Evolutionary conservation across 805 yeast genomes (phyloP), one percentile per base, ranked within the genome.

Genomic region (Sugiyamaella qingdaonensis): DNA sequence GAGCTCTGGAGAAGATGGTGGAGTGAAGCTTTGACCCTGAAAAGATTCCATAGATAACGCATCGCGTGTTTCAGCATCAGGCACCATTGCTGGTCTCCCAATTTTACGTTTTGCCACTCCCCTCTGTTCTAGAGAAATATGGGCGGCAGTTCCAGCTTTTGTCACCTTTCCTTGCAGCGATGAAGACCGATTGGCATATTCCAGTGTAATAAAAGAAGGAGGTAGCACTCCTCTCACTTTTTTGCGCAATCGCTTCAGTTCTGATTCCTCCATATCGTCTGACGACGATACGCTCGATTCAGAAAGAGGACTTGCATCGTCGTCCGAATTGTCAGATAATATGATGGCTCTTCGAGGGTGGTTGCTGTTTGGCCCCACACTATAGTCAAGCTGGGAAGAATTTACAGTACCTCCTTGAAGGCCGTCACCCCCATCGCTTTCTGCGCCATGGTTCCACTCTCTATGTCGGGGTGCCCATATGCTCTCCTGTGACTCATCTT

Each of bases 131-230:
- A 9, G 16, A n/a, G 10, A 4, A 34, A n/a, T 34, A 9, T 13
- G 39, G 8, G 8, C 32, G n/a, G 32, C 11, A 32, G 33, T 27
- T 13, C 19, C 46, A 4, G 11, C 10, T 21, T 11, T 13, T 27
- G 34, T 21, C 19, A 14, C 33, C 29, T 4, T n/a, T 24, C 33
- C 18, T 31, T 31, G 46, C 13, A 18, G 9, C 13, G 46, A 10
- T 21, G 46, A 13, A 10, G 27, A 10, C 14, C 24, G 37, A 16
- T 45, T 31, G 18, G 48, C 51, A 24, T 55, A 55, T 10, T 55
- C 56, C 13, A 54, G 18, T 31, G 58, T 55, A 27, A 55, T 50
- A 43, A 53, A 55, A 2, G 58, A 55, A 2, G 58, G 58, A 10
- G 58, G 58, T 1, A 55, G 48, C 4, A 55, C 58, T 13, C 58